These are phyloP conservation scores for Symbiodinium pilosum DNA, from an alignment of 73 alveolate species.

Conservation along the genomic window DNA sequence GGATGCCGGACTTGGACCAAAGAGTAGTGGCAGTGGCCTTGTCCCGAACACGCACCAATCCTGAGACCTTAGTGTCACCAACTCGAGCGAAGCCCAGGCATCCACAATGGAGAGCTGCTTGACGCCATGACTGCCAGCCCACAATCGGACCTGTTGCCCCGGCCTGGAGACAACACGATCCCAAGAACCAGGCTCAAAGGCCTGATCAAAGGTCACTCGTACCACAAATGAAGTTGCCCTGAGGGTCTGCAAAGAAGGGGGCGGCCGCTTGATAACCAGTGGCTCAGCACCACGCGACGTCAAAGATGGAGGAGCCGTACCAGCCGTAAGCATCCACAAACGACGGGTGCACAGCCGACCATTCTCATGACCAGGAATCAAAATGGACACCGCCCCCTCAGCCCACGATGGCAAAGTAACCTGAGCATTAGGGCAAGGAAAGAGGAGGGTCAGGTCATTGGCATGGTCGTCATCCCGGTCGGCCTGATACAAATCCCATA, in stretches of 20 bases:
- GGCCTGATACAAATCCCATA: background rate
- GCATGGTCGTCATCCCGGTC: background rate
- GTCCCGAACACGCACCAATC: background rate
- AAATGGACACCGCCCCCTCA: background rate
- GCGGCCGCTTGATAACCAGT: background rate
- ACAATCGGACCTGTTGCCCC: background rate
- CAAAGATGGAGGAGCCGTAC: background rate
- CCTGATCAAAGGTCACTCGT: background rate
- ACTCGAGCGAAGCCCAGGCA: background rate
- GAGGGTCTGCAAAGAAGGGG: background rate
- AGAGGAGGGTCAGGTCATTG: background rate
- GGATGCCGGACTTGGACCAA: background rate
- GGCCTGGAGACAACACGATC: background rate
- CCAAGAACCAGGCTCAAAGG: background rate
- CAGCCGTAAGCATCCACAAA: background rate
- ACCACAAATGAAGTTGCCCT: background rate
- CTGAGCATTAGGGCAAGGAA: background rate
- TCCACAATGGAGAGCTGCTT: background rate
- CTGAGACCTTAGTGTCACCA: background rate
- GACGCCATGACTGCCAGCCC: background rate
- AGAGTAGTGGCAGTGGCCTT: background rate
- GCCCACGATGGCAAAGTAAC: background rate
- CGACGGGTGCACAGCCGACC: background rate
- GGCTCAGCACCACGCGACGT: background rate
- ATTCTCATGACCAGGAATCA: background rate